Evolutionary conservation across 2,329 filamentous ascomycete genomes (phyloP).

Genomic region (Lachnellula arida): DNA sequence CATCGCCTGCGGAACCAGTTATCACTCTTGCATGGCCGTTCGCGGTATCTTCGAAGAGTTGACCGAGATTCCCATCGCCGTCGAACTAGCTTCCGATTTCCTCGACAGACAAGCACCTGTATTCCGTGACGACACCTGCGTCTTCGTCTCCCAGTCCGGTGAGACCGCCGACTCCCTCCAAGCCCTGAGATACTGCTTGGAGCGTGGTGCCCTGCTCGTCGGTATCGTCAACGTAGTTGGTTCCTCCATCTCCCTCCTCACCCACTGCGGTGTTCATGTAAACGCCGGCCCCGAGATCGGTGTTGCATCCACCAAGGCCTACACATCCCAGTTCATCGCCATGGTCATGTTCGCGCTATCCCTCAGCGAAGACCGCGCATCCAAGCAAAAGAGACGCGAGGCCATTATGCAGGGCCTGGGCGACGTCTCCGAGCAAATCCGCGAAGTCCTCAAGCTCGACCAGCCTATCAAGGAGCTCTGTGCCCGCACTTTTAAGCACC

Average conservation of each 20-base stretch:
- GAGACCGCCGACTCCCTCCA: constrained; percentile 97
- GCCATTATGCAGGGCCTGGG: constrained; percentile 94
- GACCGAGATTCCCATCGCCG: constrained; percentile 94
- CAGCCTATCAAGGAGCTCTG: constrained; percentile 93
- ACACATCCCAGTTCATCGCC: constrained; percentile 98
- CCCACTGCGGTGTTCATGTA: constrained; percentile 99
- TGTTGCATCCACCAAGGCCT: constrained; percentile 98
- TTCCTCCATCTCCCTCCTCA: constrained; percentile 96
- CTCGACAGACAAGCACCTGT: constrained; percentile 93
- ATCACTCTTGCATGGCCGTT: constrained; percentile 99
- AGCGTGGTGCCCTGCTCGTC: constrained; percentile 93
- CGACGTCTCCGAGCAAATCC: constrained; percentile 87
- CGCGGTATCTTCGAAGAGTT: constrained; percentile 97
- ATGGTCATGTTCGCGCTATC: constrained; percentile 99
- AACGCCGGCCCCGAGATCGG: constrained; percentile 98
- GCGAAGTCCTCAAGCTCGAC: constrained; percentile 84
- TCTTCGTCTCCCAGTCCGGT: constrained; percentile 97
- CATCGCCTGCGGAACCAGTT: constrained; percentile 97
- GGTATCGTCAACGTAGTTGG: constrained; percentile 98
- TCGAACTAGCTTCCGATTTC: constrained; percentile 97
- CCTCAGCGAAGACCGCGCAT: constrained; percentile 91
- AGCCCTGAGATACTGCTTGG: constrained; percentile 95
- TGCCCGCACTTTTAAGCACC: constrained; percentile 87
- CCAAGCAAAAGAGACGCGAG: constrained; percentile 84
- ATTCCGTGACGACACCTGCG: constrained; percentile 98